phyloP scores from a whole-genome alignment of 2,329 filamentous ascomycete species.

The Cytospora piceicola region DNA sequence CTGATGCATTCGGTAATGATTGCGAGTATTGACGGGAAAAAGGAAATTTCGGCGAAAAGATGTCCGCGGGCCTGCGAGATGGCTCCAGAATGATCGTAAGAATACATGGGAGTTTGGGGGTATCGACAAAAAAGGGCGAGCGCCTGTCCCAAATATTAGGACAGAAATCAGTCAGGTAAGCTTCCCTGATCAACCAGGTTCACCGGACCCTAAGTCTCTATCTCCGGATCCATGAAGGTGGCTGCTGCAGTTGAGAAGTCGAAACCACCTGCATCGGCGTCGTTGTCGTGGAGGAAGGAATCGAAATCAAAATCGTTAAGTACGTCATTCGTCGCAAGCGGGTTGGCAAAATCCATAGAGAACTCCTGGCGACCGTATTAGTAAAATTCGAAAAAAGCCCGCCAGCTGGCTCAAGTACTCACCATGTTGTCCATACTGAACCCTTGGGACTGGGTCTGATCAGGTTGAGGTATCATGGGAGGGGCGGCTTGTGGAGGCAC shows the following conservation, averaged over 20 bases:
- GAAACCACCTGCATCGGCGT: constrained; percentile 53
- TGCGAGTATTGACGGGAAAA: constrained; percentile 8
- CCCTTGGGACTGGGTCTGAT: constrained; percentile 50
- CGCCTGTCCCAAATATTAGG: constrained; percentile 21
- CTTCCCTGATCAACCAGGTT: constrained; percentile 1
- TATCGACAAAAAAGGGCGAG: constrained; percentile 31
- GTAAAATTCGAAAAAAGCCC: not conserved
- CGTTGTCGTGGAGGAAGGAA: constrained; percentile 66
- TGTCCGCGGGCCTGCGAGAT: constrained; percentile 7
- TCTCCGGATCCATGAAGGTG: constrained; percentile 60
- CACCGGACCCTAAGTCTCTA: constrained; percentile 41
- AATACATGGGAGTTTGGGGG: constrained; percentile 30
- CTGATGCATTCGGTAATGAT: not conserved
- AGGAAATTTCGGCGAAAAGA: not conserved
- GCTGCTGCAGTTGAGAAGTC: constrained; percentile 60
- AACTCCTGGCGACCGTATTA: constrained; percentile 46
- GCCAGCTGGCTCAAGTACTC: constrained; percentile 35
- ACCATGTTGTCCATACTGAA: constrained; percentile 57
- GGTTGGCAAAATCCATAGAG: constrained; percentile 59
- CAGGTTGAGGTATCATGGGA: constrained; percentile 50
- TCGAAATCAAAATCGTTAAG: constrained; percentile 71
- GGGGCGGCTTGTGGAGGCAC: constrained; percentile 48
- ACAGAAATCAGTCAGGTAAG: constrained; percentile 10
- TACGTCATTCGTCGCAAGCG: constrained; percentile 58
- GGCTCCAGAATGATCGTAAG: constrained; percentile 27